These are phyloP conservation scores for Botrytis pseudocinerea DNA, from an alignment of 2,329 filamentous ascomycete genomes.

Conservation along the genomic window DNA sequence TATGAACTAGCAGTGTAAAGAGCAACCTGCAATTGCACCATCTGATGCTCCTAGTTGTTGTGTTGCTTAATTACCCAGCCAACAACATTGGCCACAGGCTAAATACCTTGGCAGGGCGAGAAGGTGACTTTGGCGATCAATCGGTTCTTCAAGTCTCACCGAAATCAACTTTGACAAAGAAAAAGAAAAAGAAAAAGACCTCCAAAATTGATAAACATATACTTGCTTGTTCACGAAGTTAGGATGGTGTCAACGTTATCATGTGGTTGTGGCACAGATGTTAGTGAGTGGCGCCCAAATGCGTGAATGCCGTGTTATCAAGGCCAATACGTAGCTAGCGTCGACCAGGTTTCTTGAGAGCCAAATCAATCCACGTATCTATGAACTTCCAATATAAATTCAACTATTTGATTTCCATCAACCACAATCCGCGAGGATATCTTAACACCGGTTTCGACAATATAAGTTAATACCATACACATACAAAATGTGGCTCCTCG, in stretches of 20 bases:
- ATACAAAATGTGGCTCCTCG: slow-evolving; percentile 79
- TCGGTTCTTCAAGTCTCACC: not conserved
- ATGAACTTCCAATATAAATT: slow-evolving; percentile 22
- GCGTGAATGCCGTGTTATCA: not conserved
- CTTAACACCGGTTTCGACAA: slow-evolving; percentile 11
- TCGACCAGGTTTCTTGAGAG: slow-evolving; percentile 24
- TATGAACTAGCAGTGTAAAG: too few species aligned
- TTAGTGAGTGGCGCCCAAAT: not conserved
- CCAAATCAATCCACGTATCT: slow-evolving; percentile 25
- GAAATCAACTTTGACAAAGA: not conserved
- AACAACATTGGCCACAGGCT: not conserved
- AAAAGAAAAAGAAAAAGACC: not conserved
- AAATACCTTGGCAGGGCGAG: not conserved
- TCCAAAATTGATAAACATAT: not conserved
- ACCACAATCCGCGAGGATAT: slow-evolving; percentile 19
- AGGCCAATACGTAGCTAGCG: slow-evolving; percentile 19
- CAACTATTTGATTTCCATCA: slow-evolving; percentile 15
- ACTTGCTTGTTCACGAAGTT: not conserved
- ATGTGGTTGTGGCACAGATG: slow-evolving; percentile 15
- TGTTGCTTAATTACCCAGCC: not conserved
- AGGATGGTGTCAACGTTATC: not conserved
- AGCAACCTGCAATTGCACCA: not conserved
- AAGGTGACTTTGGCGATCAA: not conserved
- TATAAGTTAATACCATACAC: slow-evolving; percentile 24
- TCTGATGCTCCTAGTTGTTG: not conserved